phyloP scores from a whole-genome alignment of 2,329 filamentous ascomycete species.

The Coniochaeta hoffmannii region DNA sequence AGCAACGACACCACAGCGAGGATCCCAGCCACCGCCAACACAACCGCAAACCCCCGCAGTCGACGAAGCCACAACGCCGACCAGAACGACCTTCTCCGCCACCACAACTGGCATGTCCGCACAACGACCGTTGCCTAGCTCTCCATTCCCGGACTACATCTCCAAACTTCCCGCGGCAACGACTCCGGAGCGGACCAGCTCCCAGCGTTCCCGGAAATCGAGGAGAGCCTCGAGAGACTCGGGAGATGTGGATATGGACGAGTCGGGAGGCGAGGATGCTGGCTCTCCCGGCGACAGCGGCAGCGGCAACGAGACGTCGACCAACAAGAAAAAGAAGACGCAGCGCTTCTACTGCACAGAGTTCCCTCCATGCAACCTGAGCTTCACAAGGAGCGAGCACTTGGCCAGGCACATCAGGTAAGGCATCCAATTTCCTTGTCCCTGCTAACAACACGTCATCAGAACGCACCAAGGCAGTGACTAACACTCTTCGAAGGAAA shows the following conservation, averaged over 20 bases:
- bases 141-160: constrained; percentile 41
- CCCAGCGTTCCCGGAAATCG: constrained; percentile 55
- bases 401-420: constrained; percentile 89
- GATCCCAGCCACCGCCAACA: constrained; percentile 22
- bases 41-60: constrained; percentile 11
- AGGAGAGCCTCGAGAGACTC: constrained; percentile 51
- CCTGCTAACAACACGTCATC: too few relatives aligned
- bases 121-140: constrained; percentile 47
- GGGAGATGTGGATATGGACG: constrained; percentile 70
- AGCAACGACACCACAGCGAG: constrained; percentile 7
- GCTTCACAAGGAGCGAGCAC: constrained; percentile 94
- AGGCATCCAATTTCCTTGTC: constrained; percentile 12
- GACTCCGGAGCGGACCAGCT: constrained; percentile 44
- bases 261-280: constrained; percentile 47
- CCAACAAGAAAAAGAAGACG: constrained; percentile 91
- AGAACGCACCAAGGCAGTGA: too few relatives aligned
- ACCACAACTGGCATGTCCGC: constrained; percentile 29
- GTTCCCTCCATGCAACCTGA: constrained; percentile 86
- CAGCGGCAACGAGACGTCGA: constrained; percentile 57
- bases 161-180: constrained; percentile 37
- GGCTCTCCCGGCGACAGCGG: constrained; percentile 60
- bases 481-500: constrained; percentile 54
- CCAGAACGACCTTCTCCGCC: constrained; percentile 45
- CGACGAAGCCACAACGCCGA: constrained; percentile 54
- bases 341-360: constrained; percentile 95